Conservation (phyloP, 441 rosid genomes). For the Syzygium malaccense region DNA sequence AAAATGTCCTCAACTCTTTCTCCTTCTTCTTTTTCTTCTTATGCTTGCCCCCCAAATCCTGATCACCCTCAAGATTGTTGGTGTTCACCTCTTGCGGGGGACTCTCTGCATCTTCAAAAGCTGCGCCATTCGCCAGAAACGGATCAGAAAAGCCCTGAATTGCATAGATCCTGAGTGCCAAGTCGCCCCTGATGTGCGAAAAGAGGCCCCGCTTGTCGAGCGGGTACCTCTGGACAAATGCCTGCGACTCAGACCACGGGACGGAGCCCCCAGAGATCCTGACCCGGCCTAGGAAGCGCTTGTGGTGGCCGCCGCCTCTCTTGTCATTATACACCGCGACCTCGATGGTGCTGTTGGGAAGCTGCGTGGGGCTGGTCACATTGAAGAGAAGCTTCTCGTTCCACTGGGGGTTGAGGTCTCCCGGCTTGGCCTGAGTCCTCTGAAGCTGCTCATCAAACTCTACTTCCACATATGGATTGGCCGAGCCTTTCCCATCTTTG, state of each 20-base stretch:
- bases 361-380: conserved; percentile 18
- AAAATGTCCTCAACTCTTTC: conserved; percentile 48
- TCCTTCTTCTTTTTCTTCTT: conserved; percentile 28
- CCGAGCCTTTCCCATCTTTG: conserved; percentile 51
- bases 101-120: conserved; percentile 12
- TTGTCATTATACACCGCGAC: conserved; percentile 52
- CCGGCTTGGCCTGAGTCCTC: conserved; percentile 38
- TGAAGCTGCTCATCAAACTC: conserved; percentile 35
- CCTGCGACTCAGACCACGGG: conserved; percentile 51
- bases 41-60: conserved; percentile 6
- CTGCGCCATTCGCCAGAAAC: background rate
- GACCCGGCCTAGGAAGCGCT: conserved; percentile 73
- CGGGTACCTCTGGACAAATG: conserved; percentile 57
- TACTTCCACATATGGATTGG: conserved; percentile 42
- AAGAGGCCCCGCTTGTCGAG: conserved; percentile 76
- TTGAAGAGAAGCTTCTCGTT: conserved; percentile 37
- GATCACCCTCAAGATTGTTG: conserved; percentile 18
- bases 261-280: conserved; percentile 58
- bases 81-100: conserved; percentile 27
- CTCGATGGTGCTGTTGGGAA: conserved; percentile 29
- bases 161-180: conserved; percentile 50
- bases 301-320: conserved; percentile 28
- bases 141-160: conserved; percentile 16
- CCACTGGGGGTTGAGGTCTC: conserved; percentile 55
- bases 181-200: conserved; percentile 64